Base-by-base conservation (phyloP, 2,329 filamentous ascomycete genomes). In the Aureobasidium sp. region DNA sequence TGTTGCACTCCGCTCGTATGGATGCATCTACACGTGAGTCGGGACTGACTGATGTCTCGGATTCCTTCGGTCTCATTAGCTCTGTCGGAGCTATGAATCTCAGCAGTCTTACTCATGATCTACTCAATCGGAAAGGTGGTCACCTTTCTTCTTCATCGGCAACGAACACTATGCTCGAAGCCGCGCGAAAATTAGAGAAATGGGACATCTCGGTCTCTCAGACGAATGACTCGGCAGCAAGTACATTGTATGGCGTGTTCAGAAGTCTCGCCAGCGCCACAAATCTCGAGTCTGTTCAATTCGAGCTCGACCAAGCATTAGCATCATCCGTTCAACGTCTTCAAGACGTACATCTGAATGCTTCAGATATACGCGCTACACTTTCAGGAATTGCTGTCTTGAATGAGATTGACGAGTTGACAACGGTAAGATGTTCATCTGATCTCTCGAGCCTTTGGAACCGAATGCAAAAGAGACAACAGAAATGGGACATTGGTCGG, bases 1-100 rank as follows among this genome's bases (percentile, higher is more conserved):
- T 93, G 21, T 95, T 97, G 62, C 84, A 91, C 55, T 89, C 90
- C 27, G 93, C 93, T 30, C 86, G 90, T 59, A 88, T 94, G 60
- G 91, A 98, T 66, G 91, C 86, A 59, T 83, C 91, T 56, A 79
- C 96, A 61, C 81, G 85, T 25, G 74, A 76, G 24, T 71, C 76
- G 17, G 78, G 84, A 54, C 68, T 76, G 21, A 70, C 75, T 4
- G 77, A 81, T 3, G 69, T 75, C 12, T 60, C 73, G 1, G 88
- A 90, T 64, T 79, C 79, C 0, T 75, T 83, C 55, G 85, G 84
- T 6, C 75, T 95, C 10, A 78, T 95, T 2, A 83, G 82, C 55
- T 87, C 89, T 2, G 74, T 98, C 4, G 85, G 88, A 55, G 82
- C 79, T 35, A 80, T 96, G 6, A 93, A 93, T 30, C 77, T 96